Evolutionary conservation across 2,329 filamentous ascomycete species (phyloP).

Genomic region (Paecilomyces sp.): DNA sequence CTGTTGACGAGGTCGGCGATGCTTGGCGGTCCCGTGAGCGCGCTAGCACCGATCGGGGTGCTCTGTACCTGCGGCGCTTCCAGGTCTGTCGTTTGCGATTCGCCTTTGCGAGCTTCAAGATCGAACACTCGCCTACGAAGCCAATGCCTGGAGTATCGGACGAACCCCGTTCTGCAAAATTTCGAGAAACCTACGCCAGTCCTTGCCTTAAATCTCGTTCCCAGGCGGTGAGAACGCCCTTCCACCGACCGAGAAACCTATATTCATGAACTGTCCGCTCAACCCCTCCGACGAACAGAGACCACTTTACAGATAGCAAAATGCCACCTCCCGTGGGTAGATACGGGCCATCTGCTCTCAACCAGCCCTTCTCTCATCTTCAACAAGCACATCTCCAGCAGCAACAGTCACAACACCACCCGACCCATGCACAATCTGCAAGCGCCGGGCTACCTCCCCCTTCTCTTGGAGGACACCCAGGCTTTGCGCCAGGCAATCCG

Average conservation of each 20-base stretch:
- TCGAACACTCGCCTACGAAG: slow-evolving; percentile 15
- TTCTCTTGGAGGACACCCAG: slow-evolving; percentile 59
- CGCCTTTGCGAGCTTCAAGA: slow-evolving; percentile 16
- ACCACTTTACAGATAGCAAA: slow-evolving; percentile 13
- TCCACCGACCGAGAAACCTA: slow-evolving; percentile 2
- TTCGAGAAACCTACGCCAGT: not conserved
- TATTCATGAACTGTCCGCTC: slow-evolving; percentile 13
- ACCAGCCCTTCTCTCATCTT: slow-evolving; percentile 53
- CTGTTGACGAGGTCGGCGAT: slow-evolving; percentile 8
- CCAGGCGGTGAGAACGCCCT: not conserved
- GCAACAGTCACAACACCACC: slow-evolving; percentile 36
- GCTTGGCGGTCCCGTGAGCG: slow-evolving; percentile 18
- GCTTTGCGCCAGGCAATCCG: slow-evolving; percentile 57
- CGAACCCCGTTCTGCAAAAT: not conserved
- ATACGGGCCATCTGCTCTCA: slow-evolving; percentile 52
- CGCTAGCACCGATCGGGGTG: slow-evolving; percentile 23
- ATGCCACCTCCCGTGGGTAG: slow-evolving; percentile 56
- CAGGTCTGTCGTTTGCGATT: slow-evolving; percentile 10
- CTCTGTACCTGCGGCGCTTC: slow-evolving; percentile 3
- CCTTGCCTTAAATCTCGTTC: not conserved
- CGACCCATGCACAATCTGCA: slow-evolving; percentile 36
- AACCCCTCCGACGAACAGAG: slow-evolving; percentile 8
- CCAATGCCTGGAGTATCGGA: not conserved
- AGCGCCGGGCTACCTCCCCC: slow-evolving; percentile 47
- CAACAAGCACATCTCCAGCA: slow-evolving; percentile 45